Conservation (phyloP, 768 basidiomycete genomes). For the Xerocomellus chrysenteron region DNA sequence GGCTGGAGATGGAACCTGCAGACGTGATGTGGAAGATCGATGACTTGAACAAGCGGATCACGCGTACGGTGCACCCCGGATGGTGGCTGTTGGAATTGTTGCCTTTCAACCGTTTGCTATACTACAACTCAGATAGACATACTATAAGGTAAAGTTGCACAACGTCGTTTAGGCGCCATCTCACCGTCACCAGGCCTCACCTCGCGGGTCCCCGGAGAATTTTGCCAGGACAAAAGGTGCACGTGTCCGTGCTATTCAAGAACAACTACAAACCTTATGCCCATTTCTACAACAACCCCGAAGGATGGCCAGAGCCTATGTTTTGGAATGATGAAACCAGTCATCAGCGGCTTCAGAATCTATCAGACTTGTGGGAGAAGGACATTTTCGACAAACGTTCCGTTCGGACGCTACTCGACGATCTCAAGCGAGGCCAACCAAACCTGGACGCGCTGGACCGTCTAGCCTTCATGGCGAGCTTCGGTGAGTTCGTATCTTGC, state of each 20-base stretch:
- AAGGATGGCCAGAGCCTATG: constrained; percentile 29
- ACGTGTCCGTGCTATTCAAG: constrained; percentile 28
- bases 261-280: constrained; percentile 29
- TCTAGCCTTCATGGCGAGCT: constrained; percentile 30
- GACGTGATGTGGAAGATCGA: constrained; percentile 30
- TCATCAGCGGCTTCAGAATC: constrained; percentile 16
- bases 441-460: constrained; percentile 26
- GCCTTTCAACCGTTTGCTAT: constrained; percentile 26
- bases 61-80: constrained; percentile 3
- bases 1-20: constrained; percentile 20
- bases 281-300: constrained; percentile 19
- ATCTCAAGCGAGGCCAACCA: constrained; percentile 16
- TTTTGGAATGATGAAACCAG: constrained; percentile 30
- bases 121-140: constrained; percentile 25
- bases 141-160: constrained; percentile 20
- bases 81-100: constrained; percentile 30
- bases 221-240: constrained; percentile 28
- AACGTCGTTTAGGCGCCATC: not conserved
- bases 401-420: constrained; percentile 14
- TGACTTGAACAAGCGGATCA: constrained; percentile 26
- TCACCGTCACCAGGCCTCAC: constrained; percentile 26
- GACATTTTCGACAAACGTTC: constrained; percentile 28
- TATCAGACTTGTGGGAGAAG: constrained; percentile 28
- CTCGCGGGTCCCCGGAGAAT: constrained; percentile 25
- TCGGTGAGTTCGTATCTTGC: constrained; percentile 16